phyloP scores from a whole-genome alignment of 306 rosid genomes.

The Ochetophila trinervis region DNA sequence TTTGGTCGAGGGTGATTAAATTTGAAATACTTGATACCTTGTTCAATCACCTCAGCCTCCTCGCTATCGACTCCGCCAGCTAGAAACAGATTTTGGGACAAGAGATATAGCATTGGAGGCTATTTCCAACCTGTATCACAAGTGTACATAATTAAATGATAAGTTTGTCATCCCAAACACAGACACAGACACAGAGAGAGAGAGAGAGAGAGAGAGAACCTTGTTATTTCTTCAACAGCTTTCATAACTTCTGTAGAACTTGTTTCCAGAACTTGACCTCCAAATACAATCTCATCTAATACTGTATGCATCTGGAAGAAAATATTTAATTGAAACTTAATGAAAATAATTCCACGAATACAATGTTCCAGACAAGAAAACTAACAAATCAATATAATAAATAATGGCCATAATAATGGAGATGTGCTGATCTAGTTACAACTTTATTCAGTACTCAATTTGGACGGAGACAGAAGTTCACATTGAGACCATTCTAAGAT shows the following conservation, averaged over 20 bases:
- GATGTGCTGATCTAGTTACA: background rate
- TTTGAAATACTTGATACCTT: background rate
- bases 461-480: no score
- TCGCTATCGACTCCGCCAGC: slow-evolving; percentile 64
- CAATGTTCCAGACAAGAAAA: background rate
- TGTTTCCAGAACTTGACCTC: slow-evolving; percentile 92
- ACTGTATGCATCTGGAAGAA: slow-evolving; percentile 66
- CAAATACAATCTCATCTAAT: slow-evolving; percentile 81
- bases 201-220: slow-evolving; percentile 38
- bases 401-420: background rate
- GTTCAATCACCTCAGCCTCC: background rate
- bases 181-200: background rate
- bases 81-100: slow-evolving; percentile 79
- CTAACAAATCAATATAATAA: background rate
- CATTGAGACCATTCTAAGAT: no score
- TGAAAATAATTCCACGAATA: background rate
- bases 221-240: slow-evolving; percentile 84
- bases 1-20: background rate
- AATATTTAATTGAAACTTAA: slow-evolving; percentile 12
- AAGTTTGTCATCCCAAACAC: background rate
- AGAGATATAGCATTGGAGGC: slow-evolving; percentile 74
- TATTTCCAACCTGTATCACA: slow-evolving; percentile 63
- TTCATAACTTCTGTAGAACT: slow-evolving; percentile 81
- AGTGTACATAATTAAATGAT: background rate
- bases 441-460: no score